Evolutionary conservation across 352 stramenopile species (phyloP).

Genomic region (Phytopythium oedochilum): DNA sequence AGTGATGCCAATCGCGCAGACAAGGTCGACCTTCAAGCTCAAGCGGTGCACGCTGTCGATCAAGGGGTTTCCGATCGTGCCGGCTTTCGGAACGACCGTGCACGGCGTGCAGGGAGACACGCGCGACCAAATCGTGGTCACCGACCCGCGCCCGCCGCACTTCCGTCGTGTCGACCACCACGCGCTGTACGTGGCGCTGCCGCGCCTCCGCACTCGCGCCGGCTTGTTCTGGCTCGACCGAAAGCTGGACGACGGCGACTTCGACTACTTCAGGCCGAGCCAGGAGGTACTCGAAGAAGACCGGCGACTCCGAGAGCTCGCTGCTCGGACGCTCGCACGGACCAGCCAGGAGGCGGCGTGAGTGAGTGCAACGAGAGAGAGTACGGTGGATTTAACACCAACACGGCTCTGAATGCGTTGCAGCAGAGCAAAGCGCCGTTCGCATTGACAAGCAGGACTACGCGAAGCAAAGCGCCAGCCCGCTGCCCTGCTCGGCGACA

Average conservation of each 20-base stretch:
- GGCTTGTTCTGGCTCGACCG: background rate
- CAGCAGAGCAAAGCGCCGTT: too few relatives aligned
- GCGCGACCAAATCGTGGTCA: constrained; percentile 6
- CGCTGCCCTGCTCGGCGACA: too few relatives aligned
- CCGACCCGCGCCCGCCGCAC: constrained; percentile 8
- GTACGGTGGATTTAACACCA: too few relatives aligned
- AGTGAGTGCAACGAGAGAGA: too few relatives aligned
- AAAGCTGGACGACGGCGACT: background rate
- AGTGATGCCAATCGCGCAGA: too few relatives aligned
- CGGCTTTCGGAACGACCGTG: constrained; percentile 18
- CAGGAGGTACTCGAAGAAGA: background rate
- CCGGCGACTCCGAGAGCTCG: background rate
- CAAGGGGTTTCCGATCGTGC: too few relatives aligned
- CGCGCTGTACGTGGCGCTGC: constrained; percentile 13
- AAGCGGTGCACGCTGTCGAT: constrained; percentile 7
- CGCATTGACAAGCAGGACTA: too few relatives aligned
- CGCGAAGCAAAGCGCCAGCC: too few relatives aligned
- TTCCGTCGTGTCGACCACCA: constrained; percentile 3
- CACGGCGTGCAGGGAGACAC: constrained; percentile 19
- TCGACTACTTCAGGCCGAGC: background rate
- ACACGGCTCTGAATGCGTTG: too few relatives aligned
- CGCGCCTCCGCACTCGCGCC: constrained; percentile 4
- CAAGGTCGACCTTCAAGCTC: too few relatives aligned
- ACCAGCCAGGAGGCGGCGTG: too few relatives aligned
- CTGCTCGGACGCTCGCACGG: background rate